phyloP scores from a whole-genome alignment of 2,329 filamentous ascomycete genomes.

The Fusarium ambrosium region DNA sequence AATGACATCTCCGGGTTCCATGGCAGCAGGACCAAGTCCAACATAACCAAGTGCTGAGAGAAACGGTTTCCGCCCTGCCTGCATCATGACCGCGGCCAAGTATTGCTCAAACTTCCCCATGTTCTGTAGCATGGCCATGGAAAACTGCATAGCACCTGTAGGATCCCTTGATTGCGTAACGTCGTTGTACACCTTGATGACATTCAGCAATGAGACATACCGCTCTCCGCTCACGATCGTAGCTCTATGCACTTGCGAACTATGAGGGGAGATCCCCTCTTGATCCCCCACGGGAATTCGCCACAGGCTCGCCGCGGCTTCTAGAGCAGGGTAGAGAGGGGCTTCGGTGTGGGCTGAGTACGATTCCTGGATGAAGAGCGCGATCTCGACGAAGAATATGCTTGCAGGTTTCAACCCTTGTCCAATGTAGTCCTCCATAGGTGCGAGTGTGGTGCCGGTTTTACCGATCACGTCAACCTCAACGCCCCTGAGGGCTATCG shows the following conservation, averaged over 20 bases:
- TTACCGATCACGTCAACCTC: not conserved
- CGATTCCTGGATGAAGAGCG: not conserved
- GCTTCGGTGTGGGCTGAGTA: accelerated
- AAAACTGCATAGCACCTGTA: not conserved
- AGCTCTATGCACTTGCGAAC: no score
- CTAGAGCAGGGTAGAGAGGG: not conserved
- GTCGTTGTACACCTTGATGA: not conserved
- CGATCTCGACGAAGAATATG: not conserved
- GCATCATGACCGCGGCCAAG: not conserved
- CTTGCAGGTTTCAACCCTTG: not conserved
- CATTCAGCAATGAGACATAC: not conserved
- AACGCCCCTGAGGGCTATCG: not conserved
- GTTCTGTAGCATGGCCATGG: not conserved
- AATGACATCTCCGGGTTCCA: not conserved
- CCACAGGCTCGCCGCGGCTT: not conserved
- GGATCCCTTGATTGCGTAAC: no score
- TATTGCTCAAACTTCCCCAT: not conserved
- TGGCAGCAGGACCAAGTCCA: not conserved
- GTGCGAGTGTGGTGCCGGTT: not conserved
- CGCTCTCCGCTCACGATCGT: not conserved
- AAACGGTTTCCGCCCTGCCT: not conserved
- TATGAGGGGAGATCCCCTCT: no score
- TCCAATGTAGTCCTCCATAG: not conserved
- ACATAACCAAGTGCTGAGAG: not conserved
- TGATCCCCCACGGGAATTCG: no score